Evolutionary conservation across 805 yeast species (phyloP), one percentile per base, ranked within the genome.

Genomic region (Kockiozyma suomiensis): DNA sequence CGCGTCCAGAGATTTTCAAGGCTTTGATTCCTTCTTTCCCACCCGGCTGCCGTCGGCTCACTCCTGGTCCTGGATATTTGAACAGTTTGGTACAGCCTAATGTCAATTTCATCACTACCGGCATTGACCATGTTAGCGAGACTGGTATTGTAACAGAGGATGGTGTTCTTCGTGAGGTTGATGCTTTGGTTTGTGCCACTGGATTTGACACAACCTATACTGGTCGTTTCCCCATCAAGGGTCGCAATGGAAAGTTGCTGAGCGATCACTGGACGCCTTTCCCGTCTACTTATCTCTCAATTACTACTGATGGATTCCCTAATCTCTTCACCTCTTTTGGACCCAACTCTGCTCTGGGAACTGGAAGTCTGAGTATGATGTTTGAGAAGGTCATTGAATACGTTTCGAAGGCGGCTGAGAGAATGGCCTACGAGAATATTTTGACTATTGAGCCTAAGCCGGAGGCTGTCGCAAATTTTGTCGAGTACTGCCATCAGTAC

Each of bases 51-150:
- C 62, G 69, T n/a, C 47, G 69, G 10, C 48, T 64, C 45, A 66
- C 69, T 1, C 69, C 68, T 15, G 69, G 69, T 48, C 50, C 58
- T 4, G 66, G 65, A 23, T 66, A 66, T 30, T 58, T 66, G 32
- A 55, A 59, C 40, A 54, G 64, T 10, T 28, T 66, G 10, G 41
- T 50, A 19, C 48, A 53, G 54, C 54, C 51, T 12, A 62, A 65
- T 26, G 69, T 66, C 28, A 30, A 42, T 21, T 52, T 58, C 19
- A 57, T 62, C 40, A 49, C 56, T 15, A 59, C 55, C 25, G 59
- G 46, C 15, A 65, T 66, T 33, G 57, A 54, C 23, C 42, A 48
- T 12, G 32, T 66, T 51, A 59, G 55, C 21, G 46, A 54, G 35
- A 33, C 51, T 3, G 68, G 68, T 21, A 45, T 65, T 30, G 48